Conservation (phyloP, 768 basidiomycete genomes). For the Kwoniella europaea region DNA sequence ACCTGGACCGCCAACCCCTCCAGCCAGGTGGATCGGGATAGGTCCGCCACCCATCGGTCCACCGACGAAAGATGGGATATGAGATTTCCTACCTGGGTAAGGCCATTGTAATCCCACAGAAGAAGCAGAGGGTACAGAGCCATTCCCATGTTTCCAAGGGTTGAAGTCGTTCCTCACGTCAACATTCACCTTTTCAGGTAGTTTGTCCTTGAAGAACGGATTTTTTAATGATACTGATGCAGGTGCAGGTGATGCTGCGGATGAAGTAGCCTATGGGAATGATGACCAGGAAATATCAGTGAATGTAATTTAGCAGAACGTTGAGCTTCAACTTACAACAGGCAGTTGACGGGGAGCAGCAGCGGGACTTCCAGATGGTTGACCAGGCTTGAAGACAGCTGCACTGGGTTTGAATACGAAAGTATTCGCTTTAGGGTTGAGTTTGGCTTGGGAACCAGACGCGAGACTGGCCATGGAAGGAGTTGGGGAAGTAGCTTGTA, state of each 20-base stretch:
- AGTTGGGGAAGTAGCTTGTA: conserved; percentile 50
- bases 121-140: conserved; percentile 75
- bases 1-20: conserved; percentile 7
- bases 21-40: conserved; percentile 18
- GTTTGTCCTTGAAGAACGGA: conserved; percentile 85
- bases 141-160: conserved; percentile 86
- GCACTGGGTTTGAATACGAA: conserved; percentile 86
- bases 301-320: not conserved
- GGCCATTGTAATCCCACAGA: conserved; percentile 78
- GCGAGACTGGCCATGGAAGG: conserved; percentile 49
- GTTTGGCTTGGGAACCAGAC: conserved; percentile 60
- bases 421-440: conserved; percentile 81
- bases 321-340: conserved; percentile 7
- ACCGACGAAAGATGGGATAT: conserved; percentile 69
- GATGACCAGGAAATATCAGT: not conserved
- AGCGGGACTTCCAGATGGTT: conserved; percentile 38
- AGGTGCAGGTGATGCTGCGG: conserved; percentile 26
- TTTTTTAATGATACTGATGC: conserved; percentile 59
- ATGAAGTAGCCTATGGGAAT: conserved; percentile 8
- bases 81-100: conserved; percentile 85
- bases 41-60: conserved; percentile 38
- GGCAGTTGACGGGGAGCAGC: conserved; percentile 16
- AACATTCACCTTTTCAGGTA: conserved; percentile 71
- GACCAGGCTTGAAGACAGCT: conserved; percentile 69
- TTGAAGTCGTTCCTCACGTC: conserved; percentile 97